Evolutionary conservation across 352 stramenopile species (phyloP).

Genomic region (Phytopythium delawarense): DNA sequence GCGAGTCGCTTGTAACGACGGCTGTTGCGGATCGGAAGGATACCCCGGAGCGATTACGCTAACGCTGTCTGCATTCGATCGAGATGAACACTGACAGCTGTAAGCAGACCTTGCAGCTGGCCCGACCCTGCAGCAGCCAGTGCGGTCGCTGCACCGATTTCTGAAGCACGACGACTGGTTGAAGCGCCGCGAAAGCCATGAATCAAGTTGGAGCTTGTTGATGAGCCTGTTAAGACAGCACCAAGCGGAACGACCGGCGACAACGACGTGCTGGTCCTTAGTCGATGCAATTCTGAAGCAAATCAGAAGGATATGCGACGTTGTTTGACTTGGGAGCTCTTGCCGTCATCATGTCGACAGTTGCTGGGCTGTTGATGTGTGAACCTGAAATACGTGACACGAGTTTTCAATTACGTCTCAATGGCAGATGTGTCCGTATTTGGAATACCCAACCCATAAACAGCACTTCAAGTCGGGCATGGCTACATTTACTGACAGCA

Average conservation of each 20-base stretch:
- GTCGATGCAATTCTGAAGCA: neutral
- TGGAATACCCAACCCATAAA: no score
- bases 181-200: neutral
- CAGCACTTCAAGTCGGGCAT: neutral
- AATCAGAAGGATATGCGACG: no score
- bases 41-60: neutral
- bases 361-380: no score
- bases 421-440: no score
- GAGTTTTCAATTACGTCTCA: no score
- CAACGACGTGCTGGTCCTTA: no score
- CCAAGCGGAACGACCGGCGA: neutral
- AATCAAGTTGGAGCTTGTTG: neutral
- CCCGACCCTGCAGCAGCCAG: neutral
- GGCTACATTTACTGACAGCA: neutral
- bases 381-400: no score
- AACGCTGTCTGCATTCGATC: neutral
- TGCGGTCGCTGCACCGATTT: neutral
- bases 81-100: neutral
- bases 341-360: no score
- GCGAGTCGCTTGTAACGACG: neutral
- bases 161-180: neutral
- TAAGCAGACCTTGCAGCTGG: neutral
- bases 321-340: no score
- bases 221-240: neutral
- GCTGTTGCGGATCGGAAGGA: neutral